Percentiles rank a stretch among this genome's conserved stretches.
phyloP scores from a whole-genome alignment of 208 protist species.

The Phytomonas serpens region DNA sequence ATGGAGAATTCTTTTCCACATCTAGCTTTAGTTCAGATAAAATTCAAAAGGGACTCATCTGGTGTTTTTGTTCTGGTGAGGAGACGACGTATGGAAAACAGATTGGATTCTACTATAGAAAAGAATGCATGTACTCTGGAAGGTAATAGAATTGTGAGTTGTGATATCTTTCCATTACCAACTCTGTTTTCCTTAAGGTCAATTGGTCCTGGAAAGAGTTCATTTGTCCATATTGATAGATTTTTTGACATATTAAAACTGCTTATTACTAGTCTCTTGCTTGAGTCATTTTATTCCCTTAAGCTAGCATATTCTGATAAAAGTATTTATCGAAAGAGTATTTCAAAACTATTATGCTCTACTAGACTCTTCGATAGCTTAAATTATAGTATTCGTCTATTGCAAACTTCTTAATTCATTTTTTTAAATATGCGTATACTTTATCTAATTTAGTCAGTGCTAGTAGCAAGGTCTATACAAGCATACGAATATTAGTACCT shows the following conservation, averaged over 20 bases:
- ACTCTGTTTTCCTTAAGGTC: not conserved
- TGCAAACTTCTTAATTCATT: constrained; percentile 1
- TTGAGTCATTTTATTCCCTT: constrained; percentile 3
- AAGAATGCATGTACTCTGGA: not conserved
- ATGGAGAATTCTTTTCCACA: not conserved
- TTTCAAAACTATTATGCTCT: constrained; percentile 3
- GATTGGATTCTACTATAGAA: not conserved
- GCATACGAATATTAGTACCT: not conserved
- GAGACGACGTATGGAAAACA: not conserved
- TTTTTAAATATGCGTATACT: not conserved
- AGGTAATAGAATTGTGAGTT: not conserved
- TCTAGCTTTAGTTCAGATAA: constrained; percentile 5
- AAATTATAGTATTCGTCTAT: constrained; percentile 8
- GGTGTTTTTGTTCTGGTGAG: not conserved
- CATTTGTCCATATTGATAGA: not conserved
- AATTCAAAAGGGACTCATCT: constrained; percentile 1
- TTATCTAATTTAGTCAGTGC: not conserved
- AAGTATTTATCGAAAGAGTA: not conserved
- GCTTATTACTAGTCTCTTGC: constrained; percentile 1
- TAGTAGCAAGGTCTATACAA: not conserved
- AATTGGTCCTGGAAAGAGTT: not conserved
- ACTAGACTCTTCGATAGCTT: not conserved
- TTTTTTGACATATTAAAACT: constrained; percentile 7
- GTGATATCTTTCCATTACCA: not conserved
- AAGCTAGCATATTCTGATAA: not conserved